Evolutionary conservation across 768 basidiomycete genomes (phyloP), one percentile per base, ranked within the genome.

Genomic region (Saitozyma podzolica): DNA sequence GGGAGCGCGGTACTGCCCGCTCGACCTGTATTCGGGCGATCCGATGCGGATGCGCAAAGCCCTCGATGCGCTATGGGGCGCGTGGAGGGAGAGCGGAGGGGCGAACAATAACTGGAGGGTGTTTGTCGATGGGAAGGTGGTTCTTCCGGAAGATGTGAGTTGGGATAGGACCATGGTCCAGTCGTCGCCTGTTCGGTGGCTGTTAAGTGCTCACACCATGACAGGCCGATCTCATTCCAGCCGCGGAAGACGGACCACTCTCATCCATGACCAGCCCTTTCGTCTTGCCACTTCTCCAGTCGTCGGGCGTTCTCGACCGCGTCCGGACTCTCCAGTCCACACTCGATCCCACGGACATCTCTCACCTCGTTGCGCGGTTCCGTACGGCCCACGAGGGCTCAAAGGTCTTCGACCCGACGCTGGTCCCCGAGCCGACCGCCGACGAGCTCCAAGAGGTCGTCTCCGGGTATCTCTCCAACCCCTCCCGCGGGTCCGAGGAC

Each of bases 11-110:
- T 99, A 91, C 78, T 94, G 92, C 76, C 94, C 95, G 4, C 81
- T 99, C 59, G 95, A 99, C 80, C 82, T 99, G 19, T 97, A 86
- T 78, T 94, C 93, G 14, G 82, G 83, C 2, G 84, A 91, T 20
- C 79, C 83, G 54, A 56, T 42, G n/a, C 85, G 93, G 9, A 77
- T 91, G 40, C 73, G 64, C n/a, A 82, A 80, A 11, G 92, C 92
- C 2, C 73, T 97, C n/a, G 75, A 81, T 54, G 81, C 79, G 40
- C 83, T 98, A 39, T 92, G 89, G 88, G 80, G 85, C 43, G 82
- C 83, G 1, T 97, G 95, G 94, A 63, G 81, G 40, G 76, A 77
- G 14, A 88, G 85, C 59, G 78, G 85, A 19, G 91, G 89, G 16
- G 76, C 82, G 20, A 79, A 85, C 43, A 97, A 96, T 80, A 97